These are phyloP conservation scores for Daldinia sp. DNA, from an alignment of 2,329 filamentous ascomycete species.

Conservation along the genomic window DNA sequence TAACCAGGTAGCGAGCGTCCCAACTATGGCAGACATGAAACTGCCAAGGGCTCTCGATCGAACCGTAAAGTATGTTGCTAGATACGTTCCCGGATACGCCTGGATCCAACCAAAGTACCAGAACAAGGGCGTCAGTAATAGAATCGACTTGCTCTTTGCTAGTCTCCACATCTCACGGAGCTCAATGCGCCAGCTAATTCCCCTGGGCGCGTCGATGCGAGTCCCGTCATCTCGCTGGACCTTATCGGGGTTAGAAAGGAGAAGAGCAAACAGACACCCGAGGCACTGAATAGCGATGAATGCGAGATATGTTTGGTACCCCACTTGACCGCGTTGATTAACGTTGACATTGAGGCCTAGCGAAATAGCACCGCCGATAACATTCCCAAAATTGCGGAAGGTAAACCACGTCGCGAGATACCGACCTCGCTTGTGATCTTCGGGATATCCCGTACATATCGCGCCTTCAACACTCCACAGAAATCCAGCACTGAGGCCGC, in stretches of 20 bases:
- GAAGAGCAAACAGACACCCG: conserved; percentile 71
- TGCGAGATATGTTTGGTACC: conserved; percentile 74
- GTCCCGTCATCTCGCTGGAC: conserved; percentile 76
- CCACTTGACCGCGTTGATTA: conserved; percentile 67
- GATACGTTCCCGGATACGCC: conserved; percentile 57
- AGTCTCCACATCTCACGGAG: conserved; percentile 54
- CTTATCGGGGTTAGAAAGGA: conserved; percentile 71
- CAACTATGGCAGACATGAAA: conserved; percentile 54
- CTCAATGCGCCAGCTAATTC: conserved; percentile 51
- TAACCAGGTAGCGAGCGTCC: conserved; percentile 56
- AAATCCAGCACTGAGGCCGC: conserved; percentile 76
- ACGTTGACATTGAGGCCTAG: conserved; percentile 72
- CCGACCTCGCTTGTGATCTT: conserved; percentile 74
- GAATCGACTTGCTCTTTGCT: conserved; percentile 51
- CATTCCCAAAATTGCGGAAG: conserved; percentile 65
- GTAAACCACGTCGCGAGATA: conserved; percentile 77
- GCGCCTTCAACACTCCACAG: conserved; percentile 84
- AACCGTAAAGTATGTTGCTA: conserved; percentile 58
- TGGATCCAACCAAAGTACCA: conserved; percentile 54
- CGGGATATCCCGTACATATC: conserved; percentile 78
- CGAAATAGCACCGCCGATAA: conserved; percentile 79
- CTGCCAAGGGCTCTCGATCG: conserved; percentile 55
- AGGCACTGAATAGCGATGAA: conserved; percentile 78
- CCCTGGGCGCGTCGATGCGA: conserved; percentile 59
- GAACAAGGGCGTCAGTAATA: conserved; percentile 55